These are phyloP conservation scores for Alternaria brassicae DNA, from an alignment of 2,329 filamentous ascomycete genomes.

Conservation along the genomic window DNA sequence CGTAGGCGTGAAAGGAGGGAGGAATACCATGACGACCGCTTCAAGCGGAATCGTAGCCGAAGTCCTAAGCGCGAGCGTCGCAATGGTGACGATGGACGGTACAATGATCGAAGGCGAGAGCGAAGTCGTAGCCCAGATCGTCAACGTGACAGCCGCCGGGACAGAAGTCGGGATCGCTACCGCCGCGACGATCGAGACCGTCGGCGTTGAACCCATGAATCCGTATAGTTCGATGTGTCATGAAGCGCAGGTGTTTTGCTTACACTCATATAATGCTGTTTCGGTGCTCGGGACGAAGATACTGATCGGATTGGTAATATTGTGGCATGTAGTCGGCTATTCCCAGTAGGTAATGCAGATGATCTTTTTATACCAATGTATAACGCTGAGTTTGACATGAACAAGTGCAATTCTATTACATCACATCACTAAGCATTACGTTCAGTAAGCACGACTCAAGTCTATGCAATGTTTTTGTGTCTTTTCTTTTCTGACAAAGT, in stretches of 20 bases:
- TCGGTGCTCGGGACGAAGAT: background rate
- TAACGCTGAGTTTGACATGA: background rate
- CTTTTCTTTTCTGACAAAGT: no score
- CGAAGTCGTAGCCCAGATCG: slow-evolving; percentile 40
- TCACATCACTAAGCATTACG: background rate
- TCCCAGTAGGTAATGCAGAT: background rate
- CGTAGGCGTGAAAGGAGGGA: slow-evolving; percentile 39
- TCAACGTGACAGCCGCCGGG: slow-evolving; percentile 45
- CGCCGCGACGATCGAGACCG: slow-evolving; percentile 50
- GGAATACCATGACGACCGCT: slow-evolving; percentile 50
- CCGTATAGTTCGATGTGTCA: background rate
- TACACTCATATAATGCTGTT: background rate
- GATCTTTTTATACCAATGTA: background rate
- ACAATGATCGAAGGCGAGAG: slow-evolving; percentile 36
- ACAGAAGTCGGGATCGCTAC: slow-evolving; percentile 52
- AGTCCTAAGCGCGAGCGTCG: slow-evolving; percentile 43
- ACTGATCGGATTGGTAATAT: background rate
- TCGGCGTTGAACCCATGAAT: slow-evolving; percentile 24
- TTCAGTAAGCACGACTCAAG: no score
- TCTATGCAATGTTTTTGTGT: no score
- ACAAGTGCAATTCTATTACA: background rate
- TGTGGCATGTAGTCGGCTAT: background rate
- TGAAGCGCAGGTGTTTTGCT: background rate
- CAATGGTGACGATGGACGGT: slow-evolving; percentile 41
- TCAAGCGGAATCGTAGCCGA: slow-evolving; percentile 49